Base-by-base conservation (phyloP, 177 flowering plant species). In the Tripterygium wilfordii region DNA sequence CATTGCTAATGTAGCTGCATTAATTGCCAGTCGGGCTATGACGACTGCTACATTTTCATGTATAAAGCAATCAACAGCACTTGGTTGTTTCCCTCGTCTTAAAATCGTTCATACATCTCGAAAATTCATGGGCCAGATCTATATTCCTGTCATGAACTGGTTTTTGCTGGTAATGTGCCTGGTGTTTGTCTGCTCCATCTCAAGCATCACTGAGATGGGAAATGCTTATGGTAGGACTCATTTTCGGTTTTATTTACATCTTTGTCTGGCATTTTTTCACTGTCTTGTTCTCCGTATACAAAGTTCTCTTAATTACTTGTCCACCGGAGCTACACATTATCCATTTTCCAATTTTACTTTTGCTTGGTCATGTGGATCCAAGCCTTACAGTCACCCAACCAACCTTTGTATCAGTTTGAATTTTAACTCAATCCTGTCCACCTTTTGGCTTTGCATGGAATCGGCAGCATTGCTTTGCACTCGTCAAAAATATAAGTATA, bases 41-140 rank as follows among this genome's bases (percentile, higher is more conserved):
- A 92, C 96, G 48, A 88, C 96, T 32, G 98, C 98, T 5, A 88
- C 96, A 37, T 92, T 92, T 64, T 82, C 98, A 26, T 92, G 98
- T 55, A 84, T 88, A 60, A 92, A 88, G 68, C 98, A 92, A 59
- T 88, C 98, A 36, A 79, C 83, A 9, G 91, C 84, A 16, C 96
- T 92, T 46, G 98, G 98, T 40, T 92, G 98, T 71, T 92, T 92
- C 57, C 98, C 98, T 61, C 95, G 98, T 59, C 96, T 92, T 49
- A 92, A 92, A 72, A 92, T 92, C 54, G 64, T 92, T 42, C 98
- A 92, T 51, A 92, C 98, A 13, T 88, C 98, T 43, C 74, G 94
- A 59, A 92, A 92, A 51, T 92, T 92, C 65, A 92, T 92, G 84
- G 96, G 96, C 31, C 98, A 92, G 74, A 92, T 92, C 29, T 92